A percentile compares a stretch with the other conserved stretches of the same genome.
Evolutionary conservation across 305 asterid species (phyloP).

Genomic region (Fraxinus xanthoxyloides): DNA sequence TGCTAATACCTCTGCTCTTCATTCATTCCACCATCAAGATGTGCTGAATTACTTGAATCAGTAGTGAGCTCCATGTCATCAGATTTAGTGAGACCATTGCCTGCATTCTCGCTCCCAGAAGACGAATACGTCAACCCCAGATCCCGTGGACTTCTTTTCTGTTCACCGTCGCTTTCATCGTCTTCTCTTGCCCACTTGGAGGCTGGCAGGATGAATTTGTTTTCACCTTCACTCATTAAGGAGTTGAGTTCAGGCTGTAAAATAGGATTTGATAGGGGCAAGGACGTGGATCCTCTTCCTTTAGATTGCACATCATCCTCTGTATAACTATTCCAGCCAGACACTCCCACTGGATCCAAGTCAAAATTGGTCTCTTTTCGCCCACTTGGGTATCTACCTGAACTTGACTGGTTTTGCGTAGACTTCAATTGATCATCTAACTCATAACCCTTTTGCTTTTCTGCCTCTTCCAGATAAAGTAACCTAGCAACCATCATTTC

Average conservation of each 20-base stretch:
- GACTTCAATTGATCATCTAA: constrained; percentile 70
- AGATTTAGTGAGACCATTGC: constrained; percentile 41
- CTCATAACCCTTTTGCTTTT: constrained; percentile 70
- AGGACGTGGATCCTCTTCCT: constrained; percentile 43
- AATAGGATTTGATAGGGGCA: constrained; percentile 34
- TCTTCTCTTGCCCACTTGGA: constrained; percentile 98
- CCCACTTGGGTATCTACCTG: constrained; percentile 51
- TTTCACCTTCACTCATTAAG: constrained; percentile 53
- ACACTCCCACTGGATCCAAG: constrained; percentile 39
- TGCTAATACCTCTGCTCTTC: constrained; percentile 75
- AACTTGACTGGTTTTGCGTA: constrained; percentile 55
- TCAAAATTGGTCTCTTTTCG: constrained; percentile 51
- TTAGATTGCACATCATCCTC: constrained; percentile 46
- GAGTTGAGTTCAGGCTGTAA: constrained; percentile 34
- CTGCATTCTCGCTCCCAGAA: constrained; percentile 86
- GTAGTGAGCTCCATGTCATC: constrained; percentile 54
- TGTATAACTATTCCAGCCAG: constrained; percentile 46
- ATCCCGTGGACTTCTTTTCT: constrained; percentile 56
- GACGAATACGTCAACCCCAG: constrained; percentile 89
- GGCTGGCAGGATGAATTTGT: constrained; percentile 62
- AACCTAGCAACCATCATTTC: constrained; percentile 94
- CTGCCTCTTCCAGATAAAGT: constrained; percentile 92
- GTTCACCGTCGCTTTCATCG: constrained; percentile 76
- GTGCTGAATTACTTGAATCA: constrained; percentile 54
- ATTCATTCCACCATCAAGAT: constrained; percentile 63